A percentile compares a stretch with the other conserved stretches of the same genome.
Conservation (phyloP, 2,329 filamentous ascomycete species). For the Aspergillus aculeatinus region DNA sequence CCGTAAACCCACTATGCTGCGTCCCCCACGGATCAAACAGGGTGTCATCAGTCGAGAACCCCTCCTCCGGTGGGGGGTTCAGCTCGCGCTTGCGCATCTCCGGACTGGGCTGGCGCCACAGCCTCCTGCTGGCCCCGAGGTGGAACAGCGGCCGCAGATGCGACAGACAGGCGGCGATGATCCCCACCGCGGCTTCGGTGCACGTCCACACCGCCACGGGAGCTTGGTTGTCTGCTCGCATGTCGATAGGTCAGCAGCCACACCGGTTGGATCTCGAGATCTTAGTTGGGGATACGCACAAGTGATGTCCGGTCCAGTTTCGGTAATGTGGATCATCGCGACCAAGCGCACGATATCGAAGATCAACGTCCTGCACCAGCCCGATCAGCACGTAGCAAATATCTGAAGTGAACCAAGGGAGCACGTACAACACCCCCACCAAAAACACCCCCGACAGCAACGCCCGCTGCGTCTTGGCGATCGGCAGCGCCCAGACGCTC, state of each 20-base stretch:
- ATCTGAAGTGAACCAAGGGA: background rate
- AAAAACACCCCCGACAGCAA: conserved; percentile 30
- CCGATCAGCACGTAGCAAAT: background rate
- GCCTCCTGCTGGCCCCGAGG: background rate
- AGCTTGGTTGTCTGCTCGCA: conserved; percentile 28
- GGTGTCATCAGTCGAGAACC: background rate
- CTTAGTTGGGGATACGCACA: too few species aligned
- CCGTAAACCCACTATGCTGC: background rate
- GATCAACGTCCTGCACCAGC: conserved; percentile 21
- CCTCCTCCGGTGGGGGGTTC: background rate
- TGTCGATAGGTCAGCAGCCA: background rate
- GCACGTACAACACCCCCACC: conserved; percentile 29
- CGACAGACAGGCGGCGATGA: conserved; percentile 31
- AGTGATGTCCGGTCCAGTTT: conserved; percentile 27
- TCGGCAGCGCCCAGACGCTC: conserved; percentile 28
- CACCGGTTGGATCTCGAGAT: background rate
- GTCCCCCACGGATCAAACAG: background rate
- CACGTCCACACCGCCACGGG: conserved; percentile 33
- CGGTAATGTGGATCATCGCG: conserved; percentile 26
- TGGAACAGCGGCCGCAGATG: conserved; percentile 30
- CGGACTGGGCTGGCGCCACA: background rate
- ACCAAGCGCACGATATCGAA: conserved; percentile 30
- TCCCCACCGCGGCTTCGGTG: conserved; percentile 30
- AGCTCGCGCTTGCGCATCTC: background rate
- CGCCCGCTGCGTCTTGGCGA: conserved; percentile 24